Percentiles rank a stretch among this genome's conserved stretches.
These are phyloP conservation scores for Phyllosticta paracitricarpa DNA, from an alignment of 2,329 filamentous ascomycete species.

Conservation along the genomic window DNA sequence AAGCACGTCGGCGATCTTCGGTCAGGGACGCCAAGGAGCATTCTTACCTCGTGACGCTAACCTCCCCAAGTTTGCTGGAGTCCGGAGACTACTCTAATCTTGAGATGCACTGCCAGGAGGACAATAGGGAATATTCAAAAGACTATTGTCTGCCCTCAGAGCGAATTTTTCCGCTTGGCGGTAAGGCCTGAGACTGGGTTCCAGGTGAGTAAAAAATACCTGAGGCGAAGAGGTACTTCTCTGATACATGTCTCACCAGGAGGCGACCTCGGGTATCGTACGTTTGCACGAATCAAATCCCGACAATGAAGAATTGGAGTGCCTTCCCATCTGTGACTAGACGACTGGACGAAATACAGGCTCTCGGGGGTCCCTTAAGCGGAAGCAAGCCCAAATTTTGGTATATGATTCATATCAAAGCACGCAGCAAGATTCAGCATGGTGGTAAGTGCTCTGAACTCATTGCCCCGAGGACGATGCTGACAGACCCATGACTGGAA, in stretches of 20 bases:
- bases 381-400: no score
- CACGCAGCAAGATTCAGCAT: no score
- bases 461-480: no score
- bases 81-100: neutral
- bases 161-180: conserved; percentile 3
- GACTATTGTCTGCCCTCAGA: conserved; percentile 1
- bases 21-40: neutral
- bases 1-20: no score
- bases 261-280: neutral
- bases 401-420: no score
- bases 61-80: neutral
- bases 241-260: neutral
- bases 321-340: no score
- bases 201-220: neutral
- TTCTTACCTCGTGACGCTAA: neutral
- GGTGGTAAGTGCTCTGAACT: no score
- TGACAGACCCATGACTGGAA: no score
- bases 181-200: neutral
- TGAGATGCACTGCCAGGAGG: neutral
- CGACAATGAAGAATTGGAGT: neutral
- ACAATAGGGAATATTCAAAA: conserved; percentile 4
- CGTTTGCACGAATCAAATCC: neutral
- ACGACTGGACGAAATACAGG: no score
- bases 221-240: no score
- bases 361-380: no score